These are phyloP conservation scores for Areca catechu DNA, from an alignment of 176 grass and related monocot genomes.

Conservation along the genomic window DNA sequence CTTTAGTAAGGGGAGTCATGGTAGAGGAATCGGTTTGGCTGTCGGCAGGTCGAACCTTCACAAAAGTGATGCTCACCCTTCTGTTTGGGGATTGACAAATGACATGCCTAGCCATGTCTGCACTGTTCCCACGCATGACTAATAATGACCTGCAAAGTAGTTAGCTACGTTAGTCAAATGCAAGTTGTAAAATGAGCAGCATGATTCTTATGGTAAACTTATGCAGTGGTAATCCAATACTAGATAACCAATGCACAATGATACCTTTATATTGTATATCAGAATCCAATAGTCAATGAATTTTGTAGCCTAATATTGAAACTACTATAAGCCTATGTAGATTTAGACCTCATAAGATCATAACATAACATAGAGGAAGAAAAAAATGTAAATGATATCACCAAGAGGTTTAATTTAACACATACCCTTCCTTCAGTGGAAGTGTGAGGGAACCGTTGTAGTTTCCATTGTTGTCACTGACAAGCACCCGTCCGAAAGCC, in stretches of 20 bases:
- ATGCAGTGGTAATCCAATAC: too few species aligned
- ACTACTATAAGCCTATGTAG: too few species aligned
- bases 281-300: too few species aligned
- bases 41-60: neutral
- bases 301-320: too few species aligned
- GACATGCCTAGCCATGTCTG: constrained; percentile 11
- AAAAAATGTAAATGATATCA: too few species aligned
- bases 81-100: neutral
- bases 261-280: too few species aligned
- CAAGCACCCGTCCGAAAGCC: constrained; percentile 79
- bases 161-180: neutral
- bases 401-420: too few species aligned
- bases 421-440: constrained; percentile 83
- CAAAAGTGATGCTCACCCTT: constrained; percentile 7
- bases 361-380: too few species aligned
- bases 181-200: too few species aligned
- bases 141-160: constrained; percentile 49
- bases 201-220: too few species aligned
- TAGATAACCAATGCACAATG: too few species aligned
- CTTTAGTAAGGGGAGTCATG: neutral
- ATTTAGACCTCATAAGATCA: too few species aligned
- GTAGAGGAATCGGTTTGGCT: neutral
- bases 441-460: constrained; percentile 87
- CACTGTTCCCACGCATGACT: constrained; percentile 6
- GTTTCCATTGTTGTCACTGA: constrained; percentile 88